These are phyloP conservation scores for Clarireedia sp. DNA, from an alignment of 2,329 filamentous ascomycete species.

Conservation along the genomic window DNA sequence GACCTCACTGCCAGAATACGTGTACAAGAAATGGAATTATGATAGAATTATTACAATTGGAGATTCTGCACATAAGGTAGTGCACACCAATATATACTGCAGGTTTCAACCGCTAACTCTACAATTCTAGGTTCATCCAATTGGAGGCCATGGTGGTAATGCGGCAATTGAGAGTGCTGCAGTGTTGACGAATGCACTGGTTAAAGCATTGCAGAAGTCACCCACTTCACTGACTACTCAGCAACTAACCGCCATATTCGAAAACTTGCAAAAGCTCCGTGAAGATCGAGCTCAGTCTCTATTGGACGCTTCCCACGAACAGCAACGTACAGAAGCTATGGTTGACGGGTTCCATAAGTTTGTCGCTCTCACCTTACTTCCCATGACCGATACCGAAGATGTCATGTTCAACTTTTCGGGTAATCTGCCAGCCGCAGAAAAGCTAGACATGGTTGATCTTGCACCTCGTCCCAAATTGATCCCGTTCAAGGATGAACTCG, in stretches of 20 bases:
- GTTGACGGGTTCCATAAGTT: neutral
- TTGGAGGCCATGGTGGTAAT: conserved; percentile 1
- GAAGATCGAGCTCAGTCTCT: neutral
- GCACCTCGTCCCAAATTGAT: neutral
- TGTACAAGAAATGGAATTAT: conserved; percentile 34
- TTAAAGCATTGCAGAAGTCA: neutral
- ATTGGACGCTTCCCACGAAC: neutral
- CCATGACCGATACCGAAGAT: neutral
- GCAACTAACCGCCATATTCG: neutral
- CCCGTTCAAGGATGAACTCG: conserved; percentile 1
- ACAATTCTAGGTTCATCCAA: neutral
- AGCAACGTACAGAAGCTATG: conserved; percentile 1
- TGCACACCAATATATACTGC: neutral
- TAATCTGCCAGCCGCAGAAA: neutral
- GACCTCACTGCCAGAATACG: conserved; percentile 14
- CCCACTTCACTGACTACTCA: neutral
- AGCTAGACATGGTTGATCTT: neutral
- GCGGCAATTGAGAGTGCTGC: neutral
- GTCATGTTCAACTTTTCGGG: conserved; percentile 1
- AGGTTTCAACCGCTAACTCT: neutral
- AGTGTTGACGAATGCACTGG: neutral
- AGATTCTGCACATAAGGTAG: conserved; percentile 12
- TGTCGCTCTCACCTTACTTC: neutral
- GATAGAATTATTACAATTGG: conserved; percentile 29
- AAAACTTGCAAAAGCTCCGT: neutral